Evolutionary conservation across 2,329 filamentous ascomycete genomes (phyloP), one percentile per base, ranked within the genome.

Genomic region (Nigrospora sphaerica): DNA sequence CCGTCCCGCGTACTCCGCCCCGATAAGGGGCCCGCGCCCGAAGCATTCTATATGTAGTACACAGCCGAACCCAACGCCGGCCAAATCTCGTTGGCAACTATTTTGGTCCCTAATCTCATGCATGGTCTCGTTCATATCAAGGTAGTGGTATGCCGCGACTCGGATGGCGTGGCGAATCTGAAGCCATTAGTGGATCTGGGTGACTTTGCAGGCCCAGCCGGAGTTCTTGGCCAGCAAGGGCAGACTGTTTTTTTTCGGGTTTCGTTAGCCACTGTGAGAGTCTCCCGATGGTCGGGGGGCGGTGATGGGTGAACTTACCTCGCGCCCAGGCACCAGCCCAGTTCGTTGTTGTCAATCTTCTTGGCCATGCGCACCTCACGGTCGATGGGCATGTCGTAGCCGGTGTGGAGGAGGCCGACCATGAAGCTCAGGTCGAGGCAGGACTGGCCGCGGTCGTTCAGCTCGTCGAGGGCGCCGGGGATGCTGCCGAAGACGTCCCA

Each of bases 401-500:
- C 93, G 6, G 89, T 95, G 68, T 97, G 91, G 46, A 97, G 72
- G 47, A 98, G 74, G 23, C 88, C 88, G 58, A 95, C 72, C 89
- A 96, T 96, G 63, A 97, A 98, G 73, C 88, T 98, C 57, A 98
- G 73, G 67, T 98, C 93, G 58, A 98, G 71, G 69, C 93, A 98
- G 67, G 86, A 88, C 68, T 98, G 91, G 2, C 93, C 90, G 48
- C 92, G 80, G 51, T 80, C 90, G 45, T 74, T 72, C 32, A 98
- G 77, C 71, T 97, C 90, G 2, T 85, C 76, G 44, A 96, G 66
- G 0, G 92, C 95, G 17, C 81, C 83, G 6, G 86, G 83, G 18
- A 96, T 76, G 47, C 78, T 78, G 46, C 77, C 73, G 62, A 98
- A 98, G 0, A 88, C 76, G 54, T 85, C 83, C 93, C 93, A 98